Base-by-base conservation (phyloP, 495 filamentous ascomycete species). In the Bombardia bombarda region DNA sequence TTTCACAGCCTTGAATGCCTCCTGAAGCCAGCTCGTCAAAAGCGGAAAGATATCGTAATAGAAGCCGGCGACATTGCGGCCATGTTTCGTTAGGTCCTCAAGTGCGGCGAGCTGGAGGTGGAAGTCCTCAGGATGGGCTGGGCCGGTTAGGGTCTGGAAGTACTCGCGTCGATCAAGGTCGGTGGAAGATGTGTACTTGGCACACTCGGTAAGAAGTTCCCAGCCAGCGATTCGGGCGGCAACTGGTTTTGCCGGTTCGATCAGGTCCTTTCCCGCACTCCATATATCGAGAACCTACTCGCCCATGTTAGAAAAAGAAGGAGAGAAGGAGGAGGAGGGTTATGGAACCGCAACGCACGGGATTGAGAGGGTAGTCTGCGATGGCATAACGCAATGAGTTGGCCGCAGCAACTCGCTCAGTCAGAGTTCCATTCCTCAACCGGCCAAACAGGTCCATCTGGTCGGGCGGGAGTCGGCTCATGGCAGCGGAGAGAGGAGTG, bases 111-210 rank as follows among this genome's bases (percentile, higher is more conserved):
- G 69, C 52, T 84, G 82, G 4, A 78, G 57, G 51, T 78, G 71
- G 45, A 84, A 83, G 52, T 81, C 73, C 18, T 78, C 72, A 25
- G 73, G 64, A 43, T 70, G 61, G 4, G 67, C 63, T 13, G 64
- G 59, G 7, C 60, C 62, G 8, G 74, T 69, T 33, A 84, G 68
- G 3, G 78, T 74, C 23, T 74, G 60, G 53, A 82, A 87, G 51
- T 82, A 80, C 43, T 80, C 71, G 33, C 70, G 64, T 21, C 83
- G 73, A 55, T 87, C 83, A 12, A 80, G 63, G 32, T 83, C 72
- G 16, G 77, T 79, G 6, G 80, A 71, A 9, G 74, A 65, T 9
- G 70, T 51, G 47, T 82, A 68, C 42, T 77, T 72, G 32, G 75
- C 78, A 54, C 80, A 87, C 51, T 80, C 75, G 32, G 67, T 72